Evolutionary conservation across 768 basidiomycete genomes (phyloP), one percentile per base, ranked within the genome.

Genomic region (Cantharellus cinnabarinus): DNA sequence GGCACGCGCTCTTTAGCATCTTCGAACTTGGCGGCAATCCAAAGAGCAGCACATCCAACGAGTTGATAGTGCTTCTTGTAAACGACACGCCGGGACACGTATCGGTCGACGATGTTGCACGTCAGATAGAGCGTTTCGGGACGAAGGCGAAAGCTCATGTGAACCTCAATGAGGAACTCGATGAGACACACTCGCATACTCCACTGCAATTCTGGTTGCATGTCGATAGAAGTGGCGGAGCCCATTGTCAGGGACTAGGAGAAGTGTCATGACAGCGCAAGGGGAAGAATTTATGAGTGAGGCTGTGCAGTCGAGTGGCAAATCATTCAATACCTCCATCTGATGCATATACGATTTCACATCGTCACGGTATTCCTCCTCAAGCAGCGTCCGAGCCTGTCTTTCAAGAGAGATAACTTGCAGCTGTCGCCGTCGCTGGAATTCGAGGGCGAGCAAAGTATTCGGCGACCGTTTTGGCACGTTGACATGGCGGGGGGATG

Each of bases 31-130:
- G 94, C 87, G 14, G 95, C 95, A 65, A 98, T 97, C 95, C 95
- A 99, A 7, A 99, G 77, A 42, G 95, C 90, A 34, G 93, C 90
- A 67, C 95, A 99, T 20, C 95, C 95, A 59, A 98, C 94, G 60
- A 99, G 85, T 67, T 99, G 95, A 68, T 99, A 98, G 73, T 99
- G 95, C 71, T 94, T 98, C 75, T 89, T 89, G 73, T 90, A 97
- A 62, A 99, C 95, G 63, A 99, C 84, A 58, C 95, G 88, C 65
- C 95, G 91, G 56, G 95, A 98, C 38, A 98, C 90, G 70, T 98
- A 99, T 66, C 95, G 90, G 72, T 99, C 95, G 71, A 98, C 83
- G 68, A 99, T 95, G 75, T 98, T 98, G 71, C 98, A 80, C 5
- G 94, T 87, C 70, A 99, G 87, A 71, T 98, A 98, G 63, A 99